phyloP scores from a whole-genome alignment of 2,329 filamentous ascomycete genomes.

The Colletotrichum tanaceti region DNA sequence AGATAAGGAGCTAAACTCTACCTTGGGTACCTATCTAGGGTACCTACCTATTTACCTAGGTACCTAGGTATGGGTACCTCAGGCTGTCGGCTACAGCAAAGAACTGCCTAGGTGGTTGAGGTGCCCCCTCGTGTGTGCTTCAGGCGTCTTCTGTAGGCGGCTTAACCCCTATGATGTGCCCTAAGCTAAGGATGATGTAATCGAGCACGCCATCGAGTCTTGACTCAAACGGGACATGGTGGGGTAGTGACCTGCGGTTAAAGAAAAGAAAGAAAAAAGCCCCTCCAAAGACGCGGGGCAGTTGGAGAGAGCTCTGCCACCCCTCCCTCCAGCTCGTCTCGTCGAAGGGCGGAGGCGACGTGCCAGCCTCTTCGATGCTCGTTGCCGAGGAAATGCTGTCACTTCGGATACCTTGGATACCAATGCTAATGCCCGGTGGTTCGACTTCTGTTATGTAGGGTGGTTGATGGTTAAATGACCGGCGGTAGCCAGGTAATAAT shows the following conservation, averaged over 20 bases:
- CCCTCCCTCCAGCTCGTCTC: background rate
- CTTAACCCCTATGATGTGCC: constrained; percentile 34
- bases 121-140: background rate
- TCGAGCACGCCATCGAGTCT: constrained; percentile 39
- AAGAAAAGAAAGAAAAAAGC: constrained; percentile 14
- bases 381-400: constrained; percentile 28
- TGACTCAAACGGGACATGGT: constrained; percentile 30
- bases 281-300: constrained; percentile 38
- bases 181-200: constrained; percentile 40
- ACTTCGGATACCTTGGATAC: constrained; percentile 15
- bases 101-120: background rate
- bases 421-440: background rate
- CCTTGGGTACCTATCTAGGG: background rate
- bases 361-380: constrained; percentile 4
- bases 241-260: constrained; percentile 30
- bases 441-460: background rate
- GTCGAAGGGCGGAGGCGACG: background rate
- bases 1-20: background rate
- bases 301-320: background rate
- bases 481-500: too few species aligned
- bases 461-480: background rate
- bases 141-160: constrained; percentile 1
- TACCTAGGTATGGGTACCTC: too few species aligned
- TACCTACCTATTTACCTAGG: too few species aligned
- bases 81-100: background rate